A percentile compares a stretch with the other conserved stretches of the same genome.
Conservation (phyloP, 164 flowering plant species). For the Amborella trichopoda region DNA sequence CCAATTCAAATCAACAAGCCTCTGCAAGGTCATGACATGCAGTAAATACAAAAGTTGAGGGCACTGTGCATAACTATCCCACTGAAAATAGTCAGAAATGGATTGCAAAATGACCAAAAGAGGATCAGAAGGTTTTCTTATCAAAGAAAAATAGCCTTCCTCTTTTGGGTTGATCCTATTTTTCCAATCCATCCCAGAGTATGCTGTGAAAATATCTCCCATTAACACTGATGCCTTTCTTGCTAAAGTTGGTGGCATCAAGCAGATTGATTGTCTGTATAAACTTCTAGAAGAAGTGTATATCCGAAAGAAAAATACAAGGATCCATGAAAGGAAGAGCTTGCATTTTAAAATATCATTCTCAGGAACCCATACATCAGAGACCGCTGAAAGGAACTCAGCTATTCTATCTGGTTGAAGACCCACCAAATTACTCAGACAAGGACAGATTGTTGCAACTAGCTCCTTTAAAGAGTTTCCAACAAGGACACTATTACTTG, state of each 20-base stretch:
- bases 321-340: conserved; percentile 26
- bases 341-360: no score
- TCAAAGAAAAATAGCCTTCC: conserved; percentile 73
- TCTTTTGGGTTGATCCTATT: conserved; percentile 29
- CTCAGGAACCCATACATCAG: no score
- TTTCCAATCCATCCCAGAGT: conserved; percentile 51
- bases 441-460: conserved; percentile 31
- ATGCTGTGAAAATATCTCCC: conserved; percentile 44
- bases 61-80: conserved; percentile 17
- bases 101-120: conserved; percentile 31
- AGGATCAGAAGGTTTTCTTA: conserved; percentile 44
- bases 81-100: conserved; percentile 25
- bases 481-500: conserved; percentile 50
- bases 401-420: conserved; percentile 15
- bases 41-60: conserved; percentile 44
- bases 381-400: conserved; percentile 17
- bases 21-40: conserved; percentile 59
- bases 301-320: conserved; percentile 56
- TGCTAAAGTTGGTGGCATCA: conserved; percentile 56
- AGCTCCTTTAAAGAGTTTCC: conserved; percentile 47
- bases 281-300: conserved; percentile 62
- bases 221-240: conserved; percentile 39
- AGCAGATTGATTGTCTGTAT: conserved; percentile 50
- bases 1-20: conserved; percentile 75
- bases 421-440: conserved; percentile 31